A percentile compares a stretch with the other conserved stretches of the same genome.
Evolutionary conservation across 148 eudicot species (phyloP).

Genomic region (Talinum fruticosum): DNA sequence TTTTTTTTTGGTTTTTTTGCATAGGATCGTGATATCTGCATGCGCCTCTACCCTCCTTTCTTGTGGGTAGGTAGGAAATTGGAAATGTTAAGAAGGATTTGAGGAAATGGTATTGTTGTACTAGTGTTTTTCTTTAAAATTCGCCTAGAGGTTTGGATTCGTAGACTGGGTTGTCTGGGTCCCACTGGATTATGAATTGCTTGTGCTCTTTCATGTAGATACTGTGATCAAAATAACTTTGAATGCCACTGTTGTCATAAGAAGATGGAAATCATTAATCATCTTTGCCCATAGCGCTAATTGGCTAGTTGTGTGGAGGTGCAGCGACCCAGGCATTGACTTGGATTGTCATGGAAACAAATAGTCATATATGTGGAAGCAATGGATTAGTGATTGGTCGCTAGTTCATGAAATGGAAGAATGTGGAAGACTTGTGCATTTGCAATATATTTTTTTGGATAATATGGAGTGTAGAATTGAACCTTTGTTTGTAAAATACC

Average conservation of each 20-base stretch:
- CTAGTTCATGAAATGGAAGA: background rate
- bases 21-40: background rate
- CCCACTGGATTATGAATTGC: background rate
- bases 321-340: background rate
- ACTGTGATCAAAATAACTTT: background rate
- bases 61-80: background rate
- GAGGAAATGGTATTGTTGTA: background rate
- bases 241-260: background rate
- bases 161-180: background rate
- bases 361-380: background rate
- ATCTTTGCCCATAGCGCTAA: too few relatives aligned
- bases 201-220: background rate
- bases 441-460: background rate
- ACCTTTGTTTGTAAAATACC: too few relatives aligned
- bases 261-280: background rate
- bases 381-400: background rate
- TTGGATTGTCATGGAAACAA: background rate
- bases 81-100: background rate
- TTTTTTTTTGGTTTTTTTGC: too few relatives aligned
- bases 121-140: background rate
- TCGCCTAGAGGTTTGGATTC: background rate
- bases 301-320: background rate
- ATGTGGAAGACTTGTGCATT: background rate
- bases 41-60: background rate
- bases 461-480: too few relatives aligned